Conservation (phyloP, 1,284 basidiomycete species). For the Apiotrichum gracile region DNA sequence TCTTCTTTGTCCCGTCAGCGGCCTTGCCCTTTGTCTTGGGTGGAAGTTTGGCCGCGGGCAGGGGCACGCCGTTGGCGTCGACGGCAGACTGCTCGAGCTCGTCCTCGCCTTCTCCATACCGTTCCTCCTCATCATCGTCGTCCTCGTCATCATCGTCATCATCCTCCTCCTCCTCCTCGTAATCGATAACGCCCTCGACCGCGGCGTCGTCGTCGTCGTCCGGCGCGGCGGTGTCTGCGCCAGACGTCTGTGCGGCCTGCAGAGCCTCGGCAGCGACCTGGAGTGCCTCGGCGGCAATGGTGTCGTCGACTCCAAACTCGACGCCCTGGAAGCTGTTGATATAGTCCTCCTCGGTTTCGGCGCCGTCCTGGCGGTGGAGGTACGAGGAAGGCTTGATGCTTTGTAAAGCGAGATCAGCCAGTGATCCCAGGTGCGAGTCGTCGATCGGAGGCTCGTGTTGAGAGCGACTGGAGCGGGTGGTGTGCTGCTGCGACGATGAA, state of each 20-base stretch:
- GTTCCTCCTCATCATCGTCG: constrained; percentile 9
- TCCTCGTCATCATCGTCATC: constrained; percentile 4
- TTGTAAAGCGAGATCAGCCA: background rate
- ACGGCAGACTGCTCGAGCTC: background rate
- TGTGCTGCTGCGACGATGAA: background rate
- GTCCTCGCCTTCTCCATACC: constrained; percentile 5
- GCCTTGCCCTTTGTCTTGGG: background rate
- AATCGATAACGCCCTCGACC: constrained; percentile 5
- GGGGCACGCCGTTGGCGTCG: background rate
- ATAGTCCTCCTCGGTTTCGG: background rate
- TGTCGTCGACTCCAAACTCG: background rate
- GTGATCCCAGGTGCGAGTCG: background rate
- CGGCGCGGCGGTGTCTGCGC: constrained; percentile 14
- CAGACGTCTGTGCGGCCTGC: background rate
- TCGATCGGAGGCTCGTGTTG: background rate
- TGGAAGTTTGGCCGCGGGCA: background rate
- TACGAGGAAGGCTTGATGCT: background rate
- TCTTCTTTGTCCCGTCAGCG: background rate
- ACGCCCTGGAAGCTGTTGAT: background rate
- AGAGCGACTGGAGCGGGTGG: background rate
- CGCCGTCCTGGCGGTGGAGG: background rate
- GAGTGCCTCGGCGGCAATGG: background rate
- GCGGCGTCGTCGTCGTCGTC: constrained; percentile 9
- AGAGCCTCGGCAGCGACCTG: background rate
- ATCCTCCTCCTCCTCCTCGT: constrained; percentile 6